phyloP scores from a whole-genome alignment of 192 early-diverging fungal species.

The Obelidium mucronatum region DNA sequence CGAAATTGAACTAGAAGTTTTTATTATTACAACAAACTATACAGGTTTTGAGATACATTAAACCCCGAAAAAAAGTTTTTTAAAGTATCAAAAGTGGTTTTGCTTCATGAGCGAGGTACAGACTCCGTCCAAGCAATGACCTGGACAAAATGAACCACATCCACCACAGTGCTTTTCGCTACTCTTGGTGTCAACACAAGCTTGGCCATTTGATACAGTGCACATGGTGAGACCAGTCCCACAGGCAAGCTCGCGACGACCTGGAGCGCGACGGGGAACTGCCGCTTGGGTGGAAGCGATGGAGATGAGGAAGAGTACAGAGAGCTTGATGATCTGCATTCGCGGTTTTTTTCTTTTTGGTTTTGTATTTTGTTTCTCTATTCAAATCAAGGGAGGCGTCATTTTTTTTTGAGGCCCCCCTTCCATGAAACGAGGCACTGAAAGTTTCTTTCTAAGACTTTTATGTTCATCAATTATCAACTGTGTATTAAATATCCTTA shows the following conservation, averaged over 20 bases:
- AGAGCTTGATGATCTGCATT: not conserved
- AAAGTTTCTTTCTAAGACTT: too few relatives aligned
- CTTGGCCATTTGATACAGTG: not conserved
- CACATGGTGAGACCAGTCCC: not conserved
- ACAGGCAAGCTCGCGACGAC: conserved; percentile 9
- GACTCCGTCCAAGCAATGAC: not conserved
- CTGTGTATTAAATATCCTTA: too few relatives aligned
- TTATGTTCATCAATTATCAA: too few relatives aligned
- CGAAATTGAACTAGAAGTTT: too few relatives aligned
- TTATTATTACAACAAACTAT: too few relatives aligned
- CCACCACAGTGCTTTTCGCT: not conserved
- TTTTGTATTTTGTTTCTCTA: not conserved
- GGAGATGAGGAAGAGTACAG: not conserved
- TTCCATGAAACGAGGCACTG: not conserved
- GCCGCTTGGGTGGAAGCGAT: not conserved
- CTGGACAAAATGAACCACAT: conserved; percentile 13
- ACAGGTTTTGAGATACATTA: too few relatives aligned
- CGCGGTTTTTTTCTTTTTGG: not conserved
- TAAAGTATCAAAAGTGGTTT: not conserved
- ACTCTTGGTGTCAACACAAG: not conserved
- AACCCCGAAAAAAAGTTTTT: too few relatives aligned
- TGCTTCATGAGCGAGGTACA: not conserved
- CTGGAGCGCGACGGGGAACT: not conserved
- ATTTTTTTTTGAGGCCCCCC: not conserved
- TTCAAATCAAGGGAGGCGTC: not conserved